Percentiles rank a stretch among this genome's conserved stretches.
Evolutionary conservation across 192 early-diverging fungal genomes (phyloP).

Genomic region (Coemansia pectinata): DNA sequence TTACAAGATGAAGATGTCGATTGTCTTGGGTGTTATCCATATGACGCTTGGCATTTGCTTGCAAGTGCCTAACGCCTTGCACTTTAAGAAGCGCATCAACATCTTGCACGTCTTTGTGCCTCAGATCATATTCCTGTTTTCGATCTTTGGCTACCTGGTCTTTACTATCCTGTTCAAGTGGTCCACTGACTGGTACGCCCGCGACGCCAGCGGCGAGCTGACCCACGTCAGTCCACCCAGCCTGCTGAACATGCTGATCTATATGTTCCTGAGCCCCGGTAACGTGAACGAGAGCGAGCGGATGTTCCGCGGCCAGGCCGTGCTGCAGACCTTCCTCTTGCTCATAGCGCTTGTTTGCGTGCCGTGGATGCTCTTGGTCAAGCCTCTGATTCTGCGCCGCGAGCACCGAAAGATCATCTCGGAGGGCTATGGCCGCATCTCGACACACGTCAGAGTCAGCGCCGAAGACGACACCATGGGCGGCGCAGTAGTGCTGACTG

Average conservation of each 20-base stretch:
- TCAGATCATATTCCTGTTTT: conserved; percentile 90
- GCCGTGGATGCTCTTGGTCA: conserved; percentile 96
- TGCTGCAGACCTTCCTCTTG: conserved; percentile 79
- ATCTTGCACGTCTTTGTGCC: conserved; percentile 90
- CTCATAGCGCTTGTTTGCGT: conserved; percentile 85
- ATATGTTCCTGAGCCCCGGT: conserved; percentile 98
- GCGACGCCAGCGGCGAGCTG: conserved; percentile 65
- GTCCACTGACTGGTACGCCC: conserved; percentile 85
- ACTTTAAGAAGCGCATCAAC: conserved; percentile 80
- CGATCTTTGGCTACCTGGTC: conserved; percentile 95
- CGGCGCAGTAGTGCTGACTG: conserved; percentile 56
- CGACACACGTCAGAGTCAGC: conserved; percentile 55
- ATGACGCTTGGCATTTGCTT: conserved; percentile 95
- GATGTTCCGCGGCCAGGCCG: conserved; percentile 85
- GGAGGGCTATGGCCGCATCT: conserved; percentile 73
- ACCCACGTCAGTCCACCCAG: conserved; percentile 81
- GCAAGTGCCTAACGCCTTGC: conserved; percentile 85
- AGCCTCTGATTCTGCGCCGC: conserved; percentile 81
- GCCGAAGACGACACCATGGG: conserved; percentile 49
- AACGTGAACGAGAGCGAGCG: conserved; percentile 63
- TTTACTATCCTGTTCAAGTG: conserved; percentile 95
- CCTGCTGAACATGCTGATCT: conserved; percentile 97
- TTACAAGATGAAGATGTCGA: conserved; percentile 99
- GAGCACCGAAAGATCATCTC: conserved; percentile 77
- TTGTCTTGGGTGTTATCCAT: conserved; percentile 94